These are phyloP conservation scores for Didymella arachidicola DNA, from an alignment of 2,329 filamentous ascomycete species.

Conservation along the genomic window DNA sequence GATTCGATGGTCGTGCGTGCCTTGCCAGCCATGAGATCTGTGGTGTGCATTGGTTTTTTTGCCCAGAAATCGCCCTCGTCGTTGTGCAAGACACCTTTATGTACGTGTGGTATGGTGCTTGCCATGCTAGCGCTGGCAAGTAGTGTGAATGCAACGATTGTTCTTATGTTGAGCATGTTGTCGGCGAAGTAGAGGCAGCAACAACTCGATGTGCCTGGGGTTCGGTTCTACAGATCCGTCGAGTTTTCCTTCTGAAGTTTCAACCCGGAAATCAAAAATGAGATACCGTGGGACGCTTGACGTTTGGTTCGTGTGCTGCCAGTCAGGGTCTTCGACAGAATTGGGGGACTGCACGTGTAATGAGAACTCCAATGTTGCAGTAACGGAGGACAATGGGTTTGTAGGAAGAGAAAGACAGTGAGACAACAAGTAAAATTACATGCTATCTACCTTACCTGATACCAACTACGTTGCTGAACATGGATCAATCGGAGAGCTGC, in stretches of 20 bases:
- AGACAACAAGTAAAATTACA: background rate
- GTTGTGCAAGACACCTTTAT: background rate
- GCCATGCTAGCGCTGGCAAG: background rate
- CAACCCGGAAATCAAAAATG: background rate
- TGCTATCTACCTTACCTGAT: conserved; percentile 2
- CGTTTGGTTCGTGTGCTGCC: background rate
- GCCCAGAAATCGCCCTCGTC: conserved; percentile 13
- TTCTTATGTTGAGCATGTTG: background rate
- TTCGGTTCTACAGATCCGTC: background rate
- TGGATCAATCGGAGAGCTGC: conserved; percentile 1
- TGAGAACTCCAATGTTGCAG: background rate
- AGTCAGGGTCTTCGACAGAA: background rate
- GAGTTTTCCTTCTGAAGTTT: background rate
- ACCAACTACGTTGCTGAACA: background rate
- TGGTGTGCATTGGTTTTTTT: conserved; percentile 17
- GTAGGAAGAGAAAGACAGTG: background rate
- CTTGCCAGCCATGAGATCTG: conserved; percentile 15
- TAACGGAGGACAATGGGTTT: background rate
- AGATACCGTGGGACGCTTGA: background rate
- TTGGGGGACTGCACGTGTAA: background rate
- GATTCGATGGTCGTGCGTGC: background rate
- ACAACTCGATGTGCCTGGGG: background rate
- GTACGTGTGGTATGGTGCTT: background rate
- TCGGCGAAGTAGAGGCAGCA: background rate
- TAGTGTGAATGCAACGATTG: background rate